Evolutionary conservation across 148 eudicot genomes (phyloP), one percentile per base, ranked within the genome.

Genomic region (Amaranthus hypochondriacus): DNA sequence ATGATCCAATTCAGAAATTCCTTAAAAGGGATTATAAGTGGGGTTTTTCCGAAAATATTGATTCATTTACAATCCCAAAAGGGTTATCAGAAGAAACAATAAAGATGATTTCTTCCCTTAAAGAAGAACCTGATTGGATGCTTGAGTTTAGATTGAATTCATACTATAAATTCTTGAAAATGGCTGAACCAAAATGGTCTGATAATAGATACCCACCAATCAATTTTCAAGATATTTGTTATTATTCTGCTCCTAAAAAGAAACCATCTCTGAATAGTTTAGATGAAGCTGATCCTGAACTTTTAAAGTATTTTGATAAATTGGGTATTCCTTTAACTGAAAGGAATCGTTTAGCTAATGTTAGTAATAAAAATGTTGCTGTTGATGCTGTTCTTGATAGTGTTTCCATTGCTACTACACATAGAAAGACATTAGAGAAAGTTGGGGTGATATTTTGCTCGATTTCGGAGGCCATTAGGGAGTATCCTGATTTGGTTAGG

Each of bases 341-440:
- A 68, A 75, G 75, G 74, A 88, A 88, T 66, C 72, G 98, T n/a
- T 82, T 95, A 65, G 98, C 97, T 51, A 79, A 79, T 70, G 78
- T 75, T 57, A 75, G 75, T 57, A 70, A 9, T 14, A 57, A 9
- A n/a, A 92, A 92, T 74, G 96, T 90, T 43, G 97, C 92, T 3
- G 86, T 90, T 9, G 96, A 94, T 84, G 98, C 88, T 76, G 98
- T 94, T 71, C 85, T 94, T 44, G 98, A 95, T 82, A 95, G 97
- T 66, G 97, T 90, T 5, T 94, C 96, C 0, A 87, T 94, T 47
- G 97, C 96, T 44, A 94, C 97, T 7, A 92, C 96, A 5, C 93
- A 95, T 79, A 86, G 97, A 79, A 86, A 87, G 83, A 81, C 87
- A 0, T 71, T 92, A 47, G 94, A 89, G 84, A 86, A 86, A 18